Evolutionary conservation across 2,329 filamentous ascomycete species (phyloP).

Genomic region (Colletotrichum lentis): DNA sequence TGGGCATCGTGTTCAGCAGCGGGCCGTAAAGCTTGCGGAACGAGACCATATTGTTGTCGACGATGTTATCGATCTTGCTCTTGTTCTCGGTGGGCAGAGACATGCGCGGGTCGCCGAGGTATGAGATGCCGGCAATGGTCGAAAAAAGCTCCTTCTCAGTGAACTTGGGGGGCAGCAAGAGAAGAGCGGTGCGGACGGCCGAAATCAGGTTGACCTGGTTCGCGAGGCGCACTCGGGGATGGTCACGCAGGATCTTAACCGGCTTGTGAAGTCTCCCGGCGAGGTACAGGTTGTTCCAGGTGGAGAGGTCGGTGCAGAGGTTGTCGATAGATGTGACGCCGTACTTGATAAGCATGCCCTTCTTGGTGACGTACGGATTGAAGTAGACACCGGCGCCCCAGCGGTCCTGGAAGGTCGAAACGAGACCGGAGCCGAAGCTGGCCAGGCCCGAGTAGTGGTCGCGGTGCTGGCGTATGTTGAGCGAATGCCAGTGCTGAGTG

Average conservation of each 20-base stretch:
- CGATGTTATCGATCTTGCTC: conserved; percentile 92
- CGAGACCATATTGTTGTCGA: conserved; percentile 87
- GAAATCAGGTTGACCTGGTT: conserved; percentile 97
- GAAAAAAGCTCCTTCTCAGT: conserved; percentile 88
- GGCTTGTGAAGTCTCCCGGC: conserved; percentile 96
- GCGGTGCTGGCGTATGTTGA: conserved; percentile 88
- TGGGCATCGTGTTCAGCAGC: conserved; percentile 87
- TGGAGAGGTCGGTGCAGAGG: conserved; percentile 81
- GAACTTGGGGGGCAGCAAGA: conserved; percentile 84
- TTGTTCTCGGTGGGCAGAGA: conserved; percentile 87
- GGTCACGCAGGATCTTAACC: conserved; percentile 95
- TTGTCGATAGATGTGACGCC: conserved; percentile 95
- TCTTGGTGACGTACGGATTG: conserved; percentile 93
- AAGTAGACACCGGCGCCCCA: conserved; percentile 97
- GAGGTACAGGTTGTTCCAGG: conserved; percentile 96
- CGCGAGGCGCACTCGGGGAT: conserved; percentile 88
- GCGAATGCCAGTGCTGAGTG: conserved; percentile 94
- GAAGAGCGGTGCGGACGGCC: conserved; percentile 85
- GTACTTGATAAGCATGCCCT: conserved; percentile 97
- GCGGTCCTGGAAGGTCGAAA: conserved; percentile 84
- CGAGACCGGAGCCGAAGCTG: conserved; percentile 81
- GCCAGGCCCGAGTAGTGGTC: conserved; percentile 91
- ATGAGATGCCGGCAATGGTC: conserved; percentile 91
- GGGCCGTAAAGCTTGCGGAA: conserved; percentile 93
- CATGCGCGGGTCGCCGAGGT: conserved; percentile 97